Evolutionary conservation across 306 rosid species (phyloP).

Genomic region (Chamaecrista fasciculata): DNA sequence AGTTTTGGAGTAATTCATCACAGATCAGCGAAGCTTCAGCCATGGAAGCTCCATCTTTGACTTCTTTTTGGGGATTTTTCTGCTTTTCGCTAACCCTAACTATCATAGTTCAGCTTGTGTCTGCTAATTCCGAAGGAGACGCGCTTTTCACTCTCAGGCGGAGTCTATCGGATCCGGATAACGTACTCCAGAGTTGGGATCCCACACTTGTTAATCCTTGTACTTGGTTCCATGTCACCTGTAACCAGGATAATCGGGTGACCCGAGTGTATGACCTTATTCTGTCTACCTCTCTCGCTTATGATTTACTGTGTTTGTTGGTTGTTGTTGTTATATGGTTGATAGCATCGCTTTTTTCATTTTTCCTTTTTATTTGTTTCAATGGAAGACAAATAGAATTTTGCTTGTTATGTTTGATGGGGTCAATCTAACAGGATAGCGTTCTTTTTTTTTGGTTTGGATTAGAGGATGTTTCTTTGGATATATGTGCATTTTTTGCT

Average conservation of each 20-base stretch:
- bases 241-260: slow-evolving; percentile 86
- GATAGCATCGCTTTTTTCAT: neutral
- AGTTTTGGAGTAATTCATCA: neutral
- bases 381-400: neutral
- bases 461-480: neutral
- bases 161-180: slow-evolving; percentile 80
- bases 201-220: slow-evolving; percentile 94
- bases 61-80: slow-evolving; percentile 24
- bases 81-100: slow-evolving; percentile 40
- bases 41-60: slow-evolving; percentile 35
- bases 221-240: slow-evolving; percentile 97
- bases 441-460: no score
- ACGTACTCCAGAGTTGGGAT: slow-evolving; percentile 97
- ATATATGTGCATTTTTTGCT: neutral
- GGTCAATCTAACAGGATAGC: neutral
- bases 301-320: neutral
- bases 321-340: neutral
- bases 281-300: slow-evolving; percentile 1
- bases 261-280: slow-evolving; percentile 67
- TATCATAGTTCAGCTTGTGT: slow-evolving; percentile 26
- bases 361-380: neutral
- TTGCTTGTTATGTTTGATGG: slow-evolving; percentile 18
- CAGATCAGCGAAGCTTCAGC: slow-evolving; percentile 34
- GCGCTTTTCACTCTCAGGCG: slow-evolving; percentile 76
- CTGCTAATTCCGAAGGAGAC: slow-evolving; percentile 83